phyloP scores from a whole-genome alignment of 768 basidiomycete species.

The Mycena polygramma region DNA sequence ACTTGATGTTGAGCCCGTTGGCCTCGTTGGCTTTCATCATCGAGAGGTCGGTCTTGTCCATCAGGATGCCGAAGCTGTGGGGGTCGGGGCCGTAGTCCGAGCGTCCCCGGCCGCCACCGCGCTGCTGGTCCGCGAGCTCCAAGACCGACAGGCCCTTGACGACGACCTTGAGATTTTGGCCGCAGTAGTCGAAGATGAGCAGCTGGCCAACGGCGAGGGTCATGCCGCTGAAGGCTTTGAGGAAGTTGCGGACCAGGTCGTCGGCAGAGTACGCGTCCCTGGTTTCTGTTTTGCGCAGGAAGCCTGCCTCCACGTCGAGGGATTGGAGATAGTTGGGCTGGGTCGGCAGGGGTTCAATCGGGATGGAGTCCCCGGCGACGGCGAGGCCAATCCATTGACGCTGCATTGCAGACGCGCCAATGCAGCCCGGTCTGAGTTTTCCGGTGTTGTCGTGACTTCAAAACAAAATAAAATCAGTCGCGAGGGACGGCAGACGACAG shows the following conservation, averaged over 20 bases:
- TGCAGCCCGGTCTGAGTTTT: conserved; percentile 72
- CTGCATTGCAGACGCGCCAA: conserved; percentile 85
- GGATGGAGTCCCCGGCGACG: conserved; percentile 78
- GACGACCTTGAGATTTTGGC: conserved; percentile 80
- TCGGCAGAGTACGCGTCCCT: conserved; percentile 87
- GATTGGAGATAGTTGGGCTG: conserved; percentile 78
- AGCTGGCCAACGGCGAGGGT: conserved; percentile 78
- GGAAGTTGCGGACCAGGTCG: conserved; percentile 82
- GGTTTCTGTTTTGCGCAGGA: conserved; percentile 67
- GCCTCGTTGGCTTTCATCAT: conserved; percentile 83
- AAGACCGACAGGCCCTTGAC: conserved; percentile 72
- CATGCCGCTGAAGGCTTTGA: conserved; percentile 80
- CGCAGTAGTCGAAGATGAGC: conserved; percentile 90
- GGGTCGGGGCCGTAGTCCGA: conserved; percentile 40
- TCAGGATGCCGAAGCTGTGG: conserved; percentile 76
- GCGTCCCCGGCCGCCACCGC: conserved; percentile 52
- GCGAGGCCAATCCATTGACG: conserved; percentile 94
- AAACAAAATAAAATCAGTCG: neutral
- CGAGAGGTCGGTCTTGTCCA: conserved; percentile 93
- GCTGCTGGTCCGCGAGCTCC: conserved; percentile 75
- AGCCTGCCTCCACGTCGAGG: conserved; percentile 85
- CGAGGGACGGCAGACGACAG: neutral
- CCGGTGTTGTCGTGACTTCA: conserved; percentile 84
- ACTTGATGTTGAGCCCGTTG: conserved; percentile 90
- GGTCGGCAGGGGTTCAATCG: conserved; percentile 73